Evolutionary conservation across 257 asterid species (phyloP).

Genomic region (Verbascum thapsus): DNA sequence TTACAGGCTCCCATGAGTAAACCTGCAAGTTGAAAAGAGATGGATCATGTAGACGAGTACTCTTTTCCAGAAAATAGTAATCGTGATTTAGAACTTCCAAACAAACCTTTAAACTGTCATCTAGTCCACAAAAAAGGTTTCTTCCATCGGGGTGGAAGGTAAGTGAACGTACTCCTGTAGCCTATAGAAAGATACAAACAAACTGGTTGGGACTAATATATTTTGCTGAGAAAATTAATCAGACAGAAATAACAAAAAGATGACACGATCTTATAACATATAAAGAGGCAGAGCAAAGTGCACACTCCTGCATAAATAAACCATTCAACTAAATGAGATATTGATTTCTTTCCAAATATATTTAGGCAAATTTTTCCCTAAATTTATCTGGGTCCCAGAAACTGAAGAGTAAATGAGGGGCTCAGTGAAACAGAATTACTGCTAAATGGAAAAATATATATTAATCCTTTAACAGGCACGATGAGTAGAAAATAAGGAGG

Average conservation of each 20-base stretch:
- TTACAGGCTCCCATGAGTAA: conserved; percentile 97
- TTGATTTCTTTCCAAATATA: conserved; percentile 18
- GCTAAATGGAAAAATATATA: neutral
- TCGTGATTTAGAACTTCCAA: conserved; percentile 15
- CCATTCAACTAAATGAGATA: conserved; percentile 5
- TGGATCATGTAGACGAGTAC: conserved; percentile 24
- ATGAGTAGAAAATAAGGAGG: neutral
- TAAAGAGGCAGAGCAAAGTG: neutral
- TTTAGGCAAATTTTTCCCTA: neutral
- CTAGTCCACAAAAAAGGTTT: conserved; percentile 86
- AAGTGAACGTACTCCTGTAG: conserved; percentile 82
- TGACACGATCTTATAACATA: conserved; percentile 1
- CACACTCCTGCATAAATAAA: conserved; percentile 13
- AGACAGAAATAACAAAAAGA: conserved; percentile 3
- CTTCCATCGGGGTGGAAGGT: conserved; percentile 94
- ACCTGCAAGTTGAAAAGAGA: conserved; percentile 58
- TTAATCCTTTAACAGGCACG: conserved; percentile 5
- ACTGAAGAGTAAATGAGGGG: conserved; percentile 16
- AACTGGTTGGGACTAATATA: conserved; percentile 22
- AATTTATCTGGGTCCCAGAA: neutral
- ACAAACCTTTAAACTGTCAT: conserved; percentile 89
- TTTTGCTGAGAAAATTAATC: conserved; percentile 19
- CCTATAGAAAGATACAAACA: conserved; percentile 47
- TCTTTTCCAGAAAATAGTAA: conserved; percentile 21
- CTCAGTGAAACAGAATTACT: neutral